phyloP scores from a whole-genome alignment of 83 land plant species.

The Isoetes engelmannii region DNA sequence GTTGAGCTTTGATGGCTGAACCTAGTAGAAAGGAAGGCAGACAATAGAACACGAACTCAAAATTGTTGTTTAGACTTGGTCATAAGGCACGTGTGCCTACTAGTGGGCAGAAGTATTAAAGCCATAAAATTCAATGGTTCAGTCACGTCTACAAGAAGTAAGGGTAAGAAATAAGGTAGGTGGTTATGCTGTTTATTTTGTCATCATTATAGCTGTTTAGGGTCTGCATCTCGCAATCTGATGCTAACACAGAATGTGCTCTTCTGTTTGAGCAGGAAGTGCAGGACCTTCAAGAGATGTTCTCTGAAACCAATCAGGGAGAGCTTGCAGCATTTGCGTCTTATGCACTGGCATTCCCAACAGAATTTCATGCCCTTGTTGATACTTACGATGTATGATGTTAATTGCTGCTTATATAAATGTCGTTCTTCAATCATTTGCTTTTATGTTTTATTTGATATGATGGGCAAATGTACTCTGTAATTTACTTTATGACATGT shows the following conservation, averaged over 20 bases:
- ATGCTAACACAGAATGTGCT: background rate
- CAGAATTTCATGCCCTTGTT: conserved; percentile 20
- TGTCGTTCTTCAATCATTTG: background rate
- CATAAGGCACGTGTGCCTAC: too few relatives aligned
- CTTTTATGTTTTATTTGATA: background rate
- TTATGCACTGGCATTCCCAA: conserved; percentile 21
- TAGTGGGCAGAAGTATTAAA: background rate
- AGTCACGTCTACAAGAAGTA: too few relatives aligned
- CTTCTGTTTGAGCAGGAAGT: conserved; percentile 6
- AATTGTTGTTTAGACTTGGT: too few relatives aligned
- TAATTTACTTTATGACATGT: background rate
- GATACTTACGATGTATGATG: conserved; percentile 21
- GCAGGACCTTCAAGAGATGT: background rate
- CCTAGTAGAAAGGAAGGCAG: too few relatives aligned
- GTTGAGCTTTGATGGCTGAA: too few relatives aligned
- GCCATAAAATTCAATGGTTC: background rate
- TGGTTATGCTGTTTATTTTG: too few relatives aligned
- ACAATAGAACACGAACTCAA: too few relatives aligned
- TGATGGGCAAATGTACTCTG: background rate
- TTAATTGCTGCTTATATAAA: too few relatives aligned
- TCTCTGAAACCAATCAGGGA: conserved; percentile 17
- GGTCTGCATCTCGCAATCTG: too few relatives aligned
- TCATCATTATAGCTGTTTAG: background rate
- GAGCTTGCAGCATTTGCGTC: conserved; percentile 23
- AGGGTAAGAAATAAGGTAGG: too few relatives aligned